Conservation (phyloP, 805 yeast species). For the Brettanomyces bruxellensis region DNA sequence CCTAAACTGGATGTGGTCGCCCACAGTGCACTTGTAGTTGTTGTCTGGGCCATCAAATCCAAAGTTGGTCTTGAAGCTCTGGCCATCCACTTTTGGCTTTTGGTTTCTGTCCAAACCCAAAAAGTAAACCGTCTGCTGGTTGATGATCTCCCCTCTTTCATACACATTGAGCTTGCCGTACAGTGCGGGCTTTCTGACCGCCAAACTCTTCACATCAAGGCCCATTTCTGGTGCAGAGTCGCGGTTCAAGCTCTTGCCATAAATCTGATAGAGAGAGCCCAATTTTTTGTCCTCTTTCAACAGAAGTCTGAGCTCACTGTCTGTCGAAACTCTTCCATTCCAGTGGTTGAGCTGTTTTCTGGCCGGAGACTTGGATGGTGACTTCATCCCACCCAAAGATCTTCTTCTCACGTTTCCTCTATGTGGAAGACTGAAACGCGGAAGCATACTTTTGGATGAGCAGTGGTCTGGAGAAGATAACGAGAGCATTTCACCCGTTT, state of each 20-base stretch:
- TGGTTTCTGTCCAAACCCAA: slow-evolving; percentile 29
- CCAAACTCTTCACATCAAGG: slow-evolving; percentile 10
- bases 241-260: slow-evolving; percentile 1
- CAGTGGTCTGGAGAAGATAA: neutral
- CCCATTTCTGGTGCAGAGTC: slow-evolving; percentile 1
- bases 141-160: slow-evolving; percentile 52
- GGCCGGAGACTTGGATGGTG: neutral
- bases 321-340: slow-evolving; percentile 1
- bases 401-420: neutral
- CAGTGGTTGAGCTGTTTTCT: neutral
- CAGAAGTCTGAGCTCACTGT: slow-evolving; percentile 1
- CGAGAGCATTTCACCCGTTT: neutral
- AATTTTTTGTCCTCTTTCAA: neutral
- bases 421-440: neutral
- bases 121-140: slow-evolving; percentile 39
- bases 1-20: slow-evolving; percentile 72
- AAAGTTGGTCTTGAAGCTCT: slow-evolving; percentile 38
- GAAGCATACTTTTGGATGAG: neutral
- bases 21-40: slow-evolving; percentile 43
- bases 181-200: slow-evolving; percentile 11
- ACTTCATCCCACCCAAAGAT: neutral
- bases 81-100: slow-evolving; percentile 26
- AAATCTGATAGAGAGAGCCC: neutral
- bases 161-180: slow-evolving; percentile 33
- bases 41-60: slow-evolving; percentile 68